Base-by-base conservation (phyloP, 192 early-diverging fungal species). In the Rhizophagus sp. region DNA sequence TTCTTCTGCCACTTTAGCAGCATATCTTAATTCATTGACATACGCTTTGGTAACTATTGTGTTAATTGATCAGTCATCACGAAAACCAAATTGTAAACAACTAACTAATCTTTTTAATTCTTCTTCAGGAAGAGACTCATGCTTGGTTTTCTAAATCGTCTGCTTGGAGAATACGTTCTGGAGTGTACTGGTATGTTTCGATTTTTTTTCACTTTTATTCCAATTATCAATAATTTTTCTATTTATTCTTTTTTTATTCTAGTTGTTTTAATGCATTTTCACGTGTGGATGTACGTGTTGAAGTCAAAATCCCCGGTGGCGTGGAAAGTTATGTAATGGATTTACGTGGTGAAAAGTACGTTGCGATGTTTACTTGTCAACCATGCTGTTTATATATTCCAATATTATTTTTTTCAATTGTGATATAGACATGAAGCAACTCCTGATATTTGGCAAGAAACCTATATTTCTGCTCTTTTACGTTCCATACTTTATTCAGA, bases 241-340 rank as follows among this genome's bases (percentile, higher is more conserved):
- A 34, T 52, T 0, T 10, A n/a, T 57, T 81, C 22, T 75, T 39
- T 19, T 39, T 19, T 33, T 61, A 11, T 64, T 71, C 63, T 86
- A 96, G 98, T 87, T 95, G 96, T 83, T 99, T 95, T 87, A 98
- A 99, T 85, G 96, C 96, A 5, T 99, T 99, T 80, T 97, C 97
- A 8, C 90, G 96, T 25, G 93, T 98, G 10, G 98, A 99, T 87
- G 91, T 99, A 61, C 91, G 98, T 50, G 98, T 99, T n/a, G 96
- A 98, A 85, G 96, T 99, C 41, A 93, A 95, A 76, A 99, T 99
- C 82, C 98, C 98, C 13, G 98, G 98, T 73, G 97, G 98, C 62
- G 98, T 99, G 6, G 97, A 98, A 72, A 91, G 92, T 70, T 97
- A 97, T 74, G 89, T 91, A 15, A 93, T 99, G 8, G 97, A 96